Conservation (phyloP, 2,329 filamentous ascomycete genomes). For the Chalara sp. region DNA sequence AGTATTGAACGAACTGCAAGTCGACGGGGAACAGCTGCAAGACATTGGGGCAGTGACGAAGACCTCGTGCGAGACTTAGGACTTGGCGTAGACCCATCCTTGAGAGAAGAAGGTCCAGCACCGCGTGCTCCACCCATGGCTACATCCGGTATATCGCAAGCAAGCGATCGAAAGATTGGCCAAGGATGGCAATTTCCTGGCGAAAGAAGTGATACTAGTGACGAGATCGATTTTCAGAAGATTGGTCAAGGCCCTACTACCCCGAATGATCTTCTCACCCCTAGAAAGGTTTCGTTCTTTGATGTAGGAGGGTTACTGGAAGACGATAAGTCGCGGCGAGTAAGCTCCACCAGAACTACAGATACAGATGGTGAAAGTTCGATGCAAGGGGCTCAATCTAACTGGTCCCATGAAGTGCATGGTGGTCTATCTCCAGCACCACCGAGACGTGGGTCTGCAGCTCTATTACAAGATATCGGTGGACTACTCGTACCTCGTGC, state of each 20-base stretch:
- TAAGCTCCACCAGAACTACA: slow-evolving; percentile 17
- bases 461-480: slow-evolving; percentile 52
- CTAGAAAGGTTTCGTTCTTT: slow-evolving; percentile 68
- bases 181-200: slow-evolving; percentile 24
- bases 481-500: slow-evolving; percentile 41
- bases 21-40: slow-evolving; percentile 44
- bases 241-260: slow-evolving; percentile 16
- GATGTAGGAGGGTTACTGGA: slow-evolving; percentile 75
- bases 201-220: slow-evolving; percentile 25
- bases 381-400: slow-evolving; percentile 9
- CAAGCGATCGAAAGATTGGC: slow-evolving; percentile 13
- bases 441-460: slow-evolving; percentile 45
- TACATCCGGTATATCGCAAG: slow-evolving; percentile 16
- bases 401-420: slow-evolving; percentile 13
- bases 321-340: slow-evolving; percentile 30
- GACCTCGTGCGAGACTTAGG: slow-evolving; percentile 79
- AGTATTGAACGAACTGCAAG: slow-evolving; percentile 49
- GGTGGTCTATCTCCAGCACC: slow-evolving; percentile 34
- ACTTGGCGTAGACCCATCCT: slow-evolving; percentile 52
- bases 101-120: slow-evolving; percentile 32
- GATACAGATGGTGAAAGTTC: slow-evolving; percentile 24
- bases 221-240: slow-evolving; percentile 33
- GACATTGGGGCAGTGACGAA: slow-evolving; percentile 81
- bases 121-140: slow-evolving; percentile 27
- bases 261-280: slow-evolving; percentile 33